These are phyloP conservation scores for Lichina pygmaea DNA, from an alignment of 495 filamentous ascomycete genomes.

Conservation along the genomic window DNA sequence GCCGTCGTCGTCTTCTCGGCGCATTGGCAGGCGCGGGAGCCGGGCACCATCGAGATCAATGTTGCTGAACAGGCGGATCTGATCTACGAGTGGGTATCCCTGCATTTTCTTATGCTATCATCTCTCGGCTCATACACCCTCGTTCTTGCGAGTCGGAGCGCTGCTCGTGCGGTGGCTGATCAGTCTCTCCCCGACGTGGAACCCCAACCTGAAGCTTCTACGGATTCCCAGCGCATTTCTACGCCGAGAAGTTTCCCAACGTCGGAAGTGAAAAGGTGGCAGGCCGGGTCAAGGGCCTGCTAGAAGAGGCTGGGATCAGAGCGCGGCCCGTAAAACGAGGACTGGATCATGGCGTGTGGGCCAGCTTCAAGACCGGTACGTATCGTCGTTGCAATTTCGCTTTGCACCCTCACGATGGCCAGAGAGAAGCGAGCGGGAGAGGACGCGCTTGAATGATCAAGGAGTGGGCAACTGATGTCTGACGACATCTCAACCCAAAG, in stretches of 20 bases:
- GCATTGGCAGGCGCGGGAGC: slow-evolving; percentile 43
- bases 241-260: slow-evolving; percentile 41
- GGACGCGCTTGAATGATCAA: background rate
- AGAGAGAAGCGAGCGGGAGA: background rate
- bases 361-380: slow-evolving; percentile 35
- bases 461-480: background rate
- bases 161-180: no score
- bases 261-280: slow-evolving; percentile 39
- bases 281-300: slow-evolving; percentile 28
- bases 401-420: slow-evolving; percentile 8
- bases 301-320: slow-evolving; percentile 33
- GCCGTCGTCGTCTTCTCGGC: slow-evolving; percentile 73
- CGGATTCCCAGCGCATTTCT: slow-evolving; percentile 42
- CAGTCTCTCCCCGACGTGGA: background rate
- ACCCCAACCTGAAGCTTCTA: slow-evolving; percentile 28
- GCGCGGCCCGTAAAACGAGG: slow-evolving; percentile 37
- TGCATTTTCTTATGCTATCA: background rate
- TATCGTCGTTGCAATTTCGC: background rate
- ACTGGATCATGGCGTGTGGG: slow-evolving; percentile 64
- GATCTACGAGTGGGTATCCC: slow-evolving; percentile 45
- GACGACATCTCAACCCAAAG: slow-evolving; percentile 8
- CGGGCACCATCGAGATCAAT: slow-evolving; percentile 40
- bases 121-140: background rate
- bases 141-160: background rate
- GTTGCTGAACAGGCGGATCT: slow-evolving; percentile 37